phyloP scores from a whole-genome alignment of 2,329 filamentous ascomycete genomes.

The Aureobasidium zeae region DNA sequence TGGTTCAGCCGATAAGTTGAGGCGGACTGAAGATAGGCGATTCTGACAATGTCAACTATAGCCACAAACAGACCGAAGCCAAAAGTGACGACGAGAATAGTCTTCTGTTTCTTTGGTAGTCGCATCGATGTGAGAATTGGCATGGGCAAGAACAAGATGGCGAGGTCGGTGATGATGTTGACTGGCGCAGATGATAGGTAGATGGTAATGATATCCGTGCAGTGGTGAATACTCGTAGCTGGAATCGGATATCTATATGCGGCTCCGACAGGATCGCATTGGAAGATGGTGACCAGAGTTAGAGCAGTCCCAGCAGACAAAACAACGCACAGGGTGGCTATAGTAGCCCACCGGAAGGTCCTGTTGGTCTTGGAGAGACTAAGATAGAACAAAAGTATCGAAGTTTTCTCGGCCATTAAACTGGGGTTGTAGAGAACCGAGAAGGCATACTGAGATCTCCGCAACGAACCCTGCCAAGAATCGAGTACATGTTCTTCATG shows the following conservation, averaged over 20 bases:
- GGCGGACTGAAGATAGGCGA: constrained; percentile 79
- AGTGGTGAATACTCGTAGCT: constrained; percentile 39
- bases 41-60: constrained; percentile 77
- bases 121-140: constrained; percentile 81
- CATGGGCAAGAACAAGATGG: constrained; percentile 78
- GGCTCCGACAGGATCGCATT: constrained; percentile 66
- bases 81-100: constrained; percentile 79
- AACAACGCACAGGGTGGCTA: constrained; percentile 65
- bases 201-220: constrained; percentile 54
- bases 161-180: constrained; percentile 85
- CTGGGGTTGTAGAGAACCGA: constrained; percentile 62
- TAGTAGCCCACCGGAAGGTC: constrained; percentile 73
- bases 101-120: constrained; percentile 75
- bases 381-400: constrained; percentile 85
- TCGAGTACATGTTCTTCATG: constrained; percentile 52
- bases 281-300: constrained; percentile 79
- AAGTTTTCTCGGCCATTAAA: constrained; percentile 84
- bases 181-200: constrained; percentile 71
- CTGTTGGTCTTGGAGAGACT: constrained; percentile 70
- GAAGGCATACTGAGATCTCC: constrained; percentile 50
- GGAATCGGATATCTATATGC: constrained; percentile 49
- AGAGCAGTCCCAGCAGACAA: constrained; percentile 69
- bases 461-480: constrained; percentile 44
- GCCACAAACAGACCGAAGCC: constrained; percentile 79
- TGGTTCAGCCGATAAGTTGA: constrained; percentile 38